These are phyloP conservation scores for Musa balbisiana DNA, from an alignment of 202 grass and related monocot species.

Conservation along the genomic window DNA sequence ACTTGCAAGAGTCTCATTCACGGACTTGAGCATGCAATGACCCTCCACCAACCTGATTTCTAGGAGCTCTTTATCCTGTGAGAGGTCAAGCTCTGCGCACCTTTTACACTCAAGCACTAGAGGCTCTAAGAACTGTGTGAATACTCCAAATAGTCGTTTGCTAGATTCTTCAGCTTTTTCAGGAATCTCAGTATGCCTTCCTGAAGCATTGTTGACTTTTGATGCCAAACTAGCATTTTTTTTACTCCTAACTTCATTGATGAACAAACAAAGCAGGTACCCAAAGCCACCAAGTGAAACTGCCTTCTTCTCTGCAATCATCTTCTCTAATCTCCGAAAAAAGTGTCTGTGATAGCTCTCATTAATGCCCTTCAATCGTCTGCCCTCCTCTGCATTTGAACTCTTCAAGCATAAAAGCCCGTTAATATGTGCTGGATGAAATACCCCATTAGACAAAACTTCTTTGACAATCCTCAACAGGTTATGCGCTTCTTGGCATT, in stretches of 20 bases:
- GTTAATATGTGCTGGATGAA: slow-evolving; percentile 74
- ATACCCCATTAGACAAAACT: slow-evolving; percentile 72
- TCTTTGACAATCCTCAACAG: slow-evolving; percentile 64
- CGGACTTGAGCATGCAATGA: slow-evolving; percentile 91
- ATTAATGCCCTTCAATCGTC: slow-evolving; percentile 43
- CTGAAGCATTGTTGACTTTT: slow-evolving; percentile 12
- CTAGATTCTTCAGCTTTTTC: slow-evolving; percentile 58
- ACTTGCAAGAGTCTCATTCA: slow-evolving; percentile 58
- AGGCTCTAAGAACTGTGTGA: slow-evolving; percentile 84
- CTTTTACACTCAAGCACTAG: slow-evolving; percentile 60
- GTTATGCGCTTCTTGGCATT: slow-evolving; percentile 26
- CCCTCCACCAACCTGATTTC: slow-evolving; percentile 58
- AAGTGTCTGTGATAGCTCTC: slow-evolving; percentile 90
- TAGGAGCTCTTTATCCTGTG: slow-evolving; percentile 27
- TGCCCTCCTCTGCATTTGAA: slow-evolving; percentile 34
- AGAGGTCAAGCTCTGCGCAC: slow-evolving; percentile 45
- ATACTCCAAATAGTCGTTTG: slow-evolving; percentile 69
- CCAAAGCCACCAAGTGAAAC: slow-evolving; percentile 75
- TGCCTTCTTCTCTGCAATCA: slow-evolving; percentile 77
- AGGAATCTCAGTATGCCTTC: slow-evolving; percentile 37
- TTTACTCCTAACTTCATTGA: slow-evolving; percentile 44
- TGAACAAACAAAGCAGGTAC: slow-evolving; percentile 73
- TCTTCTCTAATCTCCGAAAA: slow-evolving; percentile 64
- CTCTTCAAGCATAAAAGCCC: slow-evolving; percentile 75
- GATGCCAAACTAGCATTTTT: slow-evolving; percentile 28